Percentiles rank a stretch among this genome's conserved stretches.
These are phyloP conservation scores for Falciphora oryzae DNA, from an alignment of 2,329 filamentous ascomycete genomes.

Conservation along the genomic window DNA sequence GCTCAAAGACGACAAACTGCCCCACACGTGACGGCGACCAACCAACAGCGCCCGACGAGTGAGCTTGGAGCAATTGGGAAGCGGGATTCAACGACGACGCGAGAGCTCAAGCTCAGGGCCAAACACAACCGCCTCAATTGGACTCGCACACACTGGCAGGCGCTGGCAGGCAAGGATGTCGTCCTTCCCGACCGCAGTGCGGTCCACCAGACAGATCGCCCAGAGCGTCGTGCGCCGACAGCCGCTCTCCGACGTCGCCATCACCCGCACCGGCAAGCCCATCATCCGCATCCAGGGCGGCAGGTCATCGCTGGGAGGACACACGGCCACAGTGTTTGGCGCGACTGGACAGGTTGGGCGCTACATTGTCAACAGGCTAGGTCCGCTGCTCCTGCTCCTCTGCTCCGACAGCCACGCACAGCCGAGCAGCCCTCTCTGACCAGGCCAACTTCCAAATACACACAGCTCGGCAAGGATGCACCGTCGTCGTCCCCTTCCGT, in stretches of 20 bases:
- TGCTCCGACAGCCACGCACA: too few species aligned
- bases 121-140: constrained; percentile 20
- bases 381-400: constrained; percentile 33
- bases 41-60: neutral
- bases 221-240: constrained; percentile 44
- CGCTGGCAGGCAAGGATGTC: constrained; percentile 41
- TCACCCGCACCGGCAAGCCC: constrained; percentile 94
- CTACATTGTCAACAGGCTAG: constrained; percentile 95
- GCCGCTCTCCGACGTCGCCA: constrained; percentile 73
- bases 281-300: constrained; percentile 85
- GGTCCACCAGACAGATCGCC: constrained; percentile 43
- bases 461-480: constrained; percentile 85
- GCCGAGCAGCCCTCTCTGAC: too few species aligned
- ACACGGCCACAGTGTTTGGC: constrained; percentile 96
- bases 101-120: constrained; percentile 6
- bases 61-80: constrained; percentile 10
- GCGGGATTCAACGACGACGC: constrained; percentile 7
- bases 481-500: constrained; percentile 85
- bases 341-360: constrained; percentile 92
- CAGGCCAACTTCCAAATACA: neutral
- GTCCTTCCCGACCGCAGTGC: constrained; percentile 50
- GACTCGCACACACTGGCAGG: constrained; percentile 26
- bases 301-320: constrained; percentile 69
- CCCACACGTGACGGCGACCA: constrained; percentile 8
- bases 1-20: too few species aligned